A percentile compares a stretch with the other conserved stretches of the same genome.
Conservation (phyloP, 164 flowering plant genomes). For the Litsea cubeba region DNA sequence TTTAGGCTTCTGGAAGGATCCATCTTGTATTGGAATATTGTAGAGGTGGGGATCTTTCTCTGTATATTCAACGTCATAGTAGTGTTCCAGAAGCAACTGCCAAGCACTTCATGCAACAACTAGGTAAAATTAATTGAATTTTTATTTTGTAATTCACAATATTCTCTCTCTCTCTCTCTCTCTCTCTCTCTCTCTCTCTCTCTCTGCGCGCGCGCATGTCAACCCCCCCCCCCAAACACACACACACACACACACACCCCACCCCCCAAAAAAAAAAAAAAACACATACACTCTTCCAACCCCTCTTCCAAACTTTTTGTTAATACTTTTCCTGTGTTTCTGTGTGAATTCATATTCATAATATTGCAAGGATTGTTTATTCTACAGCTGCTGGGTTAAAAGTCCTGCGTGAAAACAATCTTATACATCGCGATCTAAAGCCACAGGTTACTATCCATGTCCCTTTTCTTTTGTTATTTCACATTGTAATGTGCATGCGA, state of each 20-base stretch:
- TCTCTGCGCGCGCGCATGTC: neutral
- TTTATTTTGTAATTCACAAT: neutral
- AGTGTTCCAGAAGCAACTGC: constrained; percentile 80
- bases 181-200: neutral
- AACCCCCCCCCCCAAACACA: no score
- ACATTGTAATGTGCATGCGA: neutral
- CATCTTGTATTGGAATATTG: constrained; percentile 90
- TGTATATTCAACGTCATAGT: constrained; percentile 72
- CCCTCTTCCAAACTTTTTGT: neutral
- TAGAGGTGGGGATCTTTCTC: constrained; percentile 92
- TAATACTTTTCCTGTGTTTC: neutral
- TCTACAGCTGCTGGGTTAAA: constrained; percentile 75
- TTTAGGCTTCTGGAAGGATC: constrained; percentile 77
- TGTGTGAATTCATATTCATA: neutral
- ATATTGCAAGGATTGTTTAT: constrained; percentile 7
- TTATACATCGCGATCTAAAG: constrained; percentile 89
- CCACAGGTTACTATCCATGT: constrained; percentile 69
- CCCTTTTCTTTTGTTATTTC: neutral
- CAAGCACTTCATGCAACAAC: constrained; percentile 88
- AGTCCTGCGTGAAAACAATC: constrained; percentile 83
- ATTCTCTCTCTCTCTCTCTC: neutral
- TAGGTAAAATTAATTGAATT: constrained; percentile 41
- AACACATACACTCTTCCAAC: neutral
- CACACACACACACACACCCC: no score
- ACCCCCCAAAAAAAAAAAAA: neutral